phyloP scores from a whole-genome alignment of 2,329 filamentous ascomycete species.

The Phoma sp. region DNA sequence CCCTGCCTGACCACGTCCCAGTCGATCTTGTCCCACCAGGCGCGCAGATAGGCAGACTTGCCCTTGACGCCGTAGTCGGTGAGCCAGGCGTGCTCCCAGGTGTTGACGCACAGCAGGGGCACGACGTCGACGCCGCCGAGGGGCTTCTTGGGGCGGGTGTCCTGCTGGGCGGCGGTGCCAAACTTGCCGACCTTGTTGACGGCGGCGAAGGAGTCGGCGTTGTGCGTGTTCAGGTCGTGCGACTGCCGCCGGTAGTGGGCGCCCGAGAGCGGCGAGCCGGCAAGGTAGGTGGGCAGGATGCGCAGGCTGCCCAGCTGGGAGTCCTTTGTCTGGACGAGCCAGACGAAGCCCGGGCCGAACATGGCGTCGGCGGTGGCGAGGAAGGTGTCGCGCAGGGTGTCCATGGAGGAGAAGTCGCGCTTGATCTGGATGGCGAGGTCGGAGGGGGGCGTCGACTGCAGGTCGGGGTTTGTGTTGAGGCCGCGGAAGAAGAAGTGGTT shows the following conservation, averaged over 20 bases:
- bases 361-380: conserved; percentile 81
- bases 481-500: conserved; percentile 81
- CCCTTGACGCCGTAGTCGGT: conserved; percentile 78
- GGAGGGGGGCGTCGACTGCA: conserved; percentile 39
- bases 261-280: conserved; percentile 83
- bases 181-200: conserved; percentile 51
- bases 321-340: conserved; percentile 72
- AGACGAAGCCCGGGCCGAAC: conserved; percentile 97
- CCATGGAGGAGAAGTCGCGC: conserved; percentile 78
- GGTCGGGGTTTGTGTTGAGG: conserved; percentile 47
- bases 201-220: conserved; percentile 34
- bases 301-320: conserved; percentile 59
- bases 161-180: conserved; percentile 39
- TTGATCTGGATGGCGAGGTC: conserved; percentile 68
- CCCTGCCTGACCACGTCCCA: conserved; percentile 72
- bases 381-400: conserved; percentile 81
- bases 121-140: conserved; percentile 72
- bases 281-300: conserved; percentile 87
- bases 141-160: conserved; percentile 51
- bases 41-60: conserved; percentile 76
- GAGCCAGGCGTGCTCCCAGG: conserved; percentile 94
- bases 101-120: conserved; percentile 89
- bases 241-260: conserved; percentile 79
- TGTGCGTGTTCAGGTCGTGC: conserved; percentile 71
- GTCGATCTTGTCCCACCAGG: conserved; percentile 88